Base-by-base conservation (phyloP, 495 filamentous ascomycete genomes). In the Penicillium ucsense region DNA sequence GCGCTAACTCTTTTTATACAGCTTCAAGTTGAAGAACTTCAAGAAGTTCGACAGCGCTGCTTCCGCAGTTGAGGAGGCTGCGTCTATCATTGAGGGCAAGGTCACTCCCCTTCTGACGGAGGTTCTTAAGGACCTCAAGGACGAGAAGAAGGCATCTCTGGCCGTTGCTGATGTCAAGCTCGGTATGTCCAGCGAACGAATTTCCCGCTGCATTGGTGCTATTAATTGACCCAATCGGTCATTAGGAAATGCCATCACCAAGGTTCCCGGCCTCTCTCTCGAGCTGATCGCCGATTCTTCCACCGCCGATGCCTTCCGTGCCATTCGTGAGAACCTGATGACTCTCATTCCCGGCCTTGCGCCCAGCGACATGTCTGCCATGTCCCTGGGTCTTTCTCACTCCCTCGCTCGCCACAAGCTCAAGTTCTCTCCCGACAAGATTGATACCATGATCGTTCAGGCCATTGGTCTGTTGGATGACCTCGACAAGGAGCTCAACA, bases 381-480 rank as follows among this genome's bases (percentile, higher is more conserved):
- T 96, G 88, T 82, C 85, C 27, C 78, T 99, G 43, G 92, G 94
- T 74, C 80, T 99, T 27, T 94, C 94, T 10, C 92, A 99, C 73
- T 95, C 89, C 35, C 79, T 99, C 40, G 95, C 92, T n/a, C 83
- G 92, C 49, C 90, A 99, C 73, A 95, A 91, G 74, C 82, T 99
- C 55, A 95, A 95, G 74, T 99, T 99, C 74, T 95, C 89, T 4
- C 85, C 92, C 39, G 92, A 99, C 57, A 99, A 99, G 74, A 94
- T 99, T 47, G 92, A 99, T 57, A 90, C 89, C 44, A 99, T 99
- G 92, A 95, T 99, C 54, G 88, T 99, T 35, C 92, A 97, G 69
- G 88, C 92, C 47, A 94, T 98, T 57, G 82, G 83, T 29, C 81
- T 95, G 40, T 75, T 99, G 27, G 92, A 99, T 64, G 92, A 97